Evolutionary conservation across 2,329 filamentous ascomycete genomes (phyloP).

Genomic region (Colletotrichum magnum): DNA sequence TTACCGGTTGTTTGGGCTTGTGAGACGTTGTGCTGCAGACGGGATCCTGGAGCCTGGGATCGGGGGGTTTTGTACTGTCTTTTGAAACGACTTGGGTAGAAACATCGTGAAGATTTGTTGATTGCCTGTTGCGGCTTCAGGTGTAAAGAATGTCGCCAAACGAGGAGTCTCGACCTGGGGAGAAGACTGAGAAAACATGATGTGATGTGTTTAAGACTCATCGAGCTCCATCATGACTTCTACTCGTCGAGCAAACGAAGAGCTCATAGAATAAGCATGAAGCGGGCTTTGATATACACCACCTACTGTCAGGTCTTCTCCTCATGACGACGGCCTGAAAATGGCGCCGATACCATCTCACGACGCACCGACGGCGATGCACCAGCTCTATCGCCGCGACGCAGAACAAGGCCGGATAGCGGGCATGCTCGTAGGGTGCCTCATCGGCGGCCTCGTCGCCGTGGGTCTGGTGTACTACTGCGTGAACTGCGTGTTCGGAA

Average conservation of each 20-base stretch:
- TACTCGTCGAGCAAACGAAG: not conserved
- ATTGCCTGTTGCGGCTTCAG: conserved; percentile 9
- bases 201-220: not conserved
- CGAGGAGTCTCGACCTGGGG: not conserved
- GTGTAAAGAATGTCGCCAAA: not conserved
- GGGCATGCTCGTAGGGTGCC: conserved; percentile 36
- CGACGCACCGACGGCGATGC: not conserved
- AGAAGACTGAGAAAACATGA: not conserved
- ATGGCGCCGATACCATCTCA: conserved; percentile 19
- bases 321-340: not conserved
- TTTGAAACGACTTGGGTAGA: not conserved
- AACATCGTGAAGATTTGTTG: not conserved
- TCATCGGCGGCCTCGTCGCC: conserved; percentile 21
- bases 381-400: conserved; percentile 12
- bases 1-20: not conserved
- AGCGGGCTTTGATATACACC: no score
- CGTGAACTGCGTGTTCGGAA: conserved; percentile 27
- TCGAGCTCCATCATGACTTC: not conserved
- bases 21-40: conserved; percentile 10
- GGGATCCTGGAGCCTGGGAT: conserved; percentile 1
- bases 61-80: no score
- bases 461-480: conserved; percentile 27
- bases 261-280: not conserved
- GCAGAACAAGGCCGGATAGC: conserved; percentile 26
- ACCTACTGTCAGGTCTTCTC: not conserved